phyloP scores from a whole-genome alignment of 768 basidiomycete species.

The Pholiota conissans region DNA sequence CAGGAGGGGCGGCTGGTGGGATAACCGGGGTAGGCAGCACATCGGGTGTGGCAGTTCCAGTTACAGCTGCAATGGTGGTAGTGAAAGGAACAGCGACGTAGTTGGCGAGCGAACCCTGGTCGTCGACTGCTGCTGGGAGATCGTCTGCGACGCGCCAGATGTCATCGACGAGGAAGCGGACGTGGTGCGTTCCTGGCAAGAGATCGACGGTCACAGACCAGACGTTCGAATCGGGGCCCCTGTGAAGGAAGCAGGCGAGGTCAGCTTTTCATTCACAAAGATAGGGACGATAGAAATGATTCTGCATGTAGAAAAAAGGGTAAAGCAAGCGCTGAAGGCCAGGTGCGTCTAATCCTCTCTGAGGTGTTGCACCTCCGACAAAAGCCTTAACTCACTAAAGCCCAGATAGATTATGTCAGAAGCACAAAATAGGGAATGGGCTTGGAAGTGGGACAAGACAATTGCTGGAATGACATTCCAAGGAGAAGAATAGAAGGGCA shows the following conservation, averaged over 20 bases:
- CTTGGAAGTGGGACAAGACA: neutral
- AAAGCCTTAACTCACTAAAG: neutral
- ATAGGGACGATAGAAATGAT: no score
- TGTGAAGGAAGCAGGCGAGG: neutral
- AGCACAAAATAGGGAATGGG: neutral
- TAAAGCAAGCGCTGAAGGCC: neutral
- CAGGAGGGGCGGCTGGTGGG: slow-evolving; percentile 16
- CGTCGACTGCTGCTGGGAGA: slow-evolving; percentile 84
- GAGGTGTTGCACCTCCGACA: no score
- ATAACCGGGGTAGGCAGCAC: slow-evolving; percentile 25
- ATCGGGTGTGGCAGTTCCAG: slow-evolving; percentile 2
- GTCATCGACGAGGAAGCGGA: slow-evolving; percentile 94
- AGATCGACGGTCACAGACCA: slow-evolving; percentile 48
- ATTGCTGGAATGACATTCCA: neutral
- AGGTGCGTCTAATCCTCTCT: neutral
- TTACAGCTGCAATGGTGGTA: neutral
- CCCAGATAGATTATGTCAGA: neutral
- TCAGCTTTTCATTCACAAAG: neutral
- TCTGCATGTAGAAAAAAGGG: no score
- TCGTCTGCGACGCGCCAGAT: slow-evolving; percentile 79
- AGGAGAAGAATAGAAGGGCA: neutral
- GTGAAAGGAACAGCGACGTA: slow-evolving; percentile 71
- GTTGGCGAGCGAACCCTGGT: slow-evolving; percentile 92
- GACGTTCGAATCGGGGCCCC: slow-evolving; percentile 30
- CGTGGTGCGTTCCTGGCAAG: slow-evolving; percentile 87